phyloP scores from a whole-genome alignment of 2,329 filamentous ascomycete genomes.

The Fusarium miscanthi region DNA sequence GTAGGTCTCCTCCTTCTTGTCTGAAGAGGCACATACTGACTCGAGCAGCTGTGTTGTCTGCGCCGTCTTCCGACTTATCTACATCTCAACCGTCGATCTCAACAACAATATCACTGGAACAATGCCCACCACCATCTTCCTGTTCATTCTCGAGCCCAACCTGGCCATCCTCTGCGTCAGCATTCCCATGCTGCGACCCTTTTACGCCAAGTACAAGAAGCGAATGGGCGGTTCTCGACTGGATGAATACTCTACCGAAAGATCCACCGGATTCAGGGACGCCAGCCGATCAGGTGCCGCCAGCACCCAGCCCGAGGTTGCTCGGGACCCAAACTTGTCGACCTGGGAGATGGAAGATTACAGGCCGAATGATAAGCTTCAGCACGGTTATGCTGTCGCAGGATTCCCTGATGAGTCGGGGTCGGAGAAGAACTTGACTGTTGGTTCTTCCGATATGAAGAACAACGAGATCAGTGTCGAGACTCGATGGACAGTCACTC shows the following conservation, averaged over 20 bases:
- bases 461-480: conserved; percentile 39
- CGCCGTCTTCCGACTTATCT: conserved; percentile 53
- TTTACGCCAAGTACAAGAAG: conserved; percentile 49
- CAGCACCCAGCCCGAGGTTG: conserved; percentile 6
- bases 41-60: conserved; percentile 50
- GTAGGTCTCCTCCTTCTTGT: conserved; percentile 36
- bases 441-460: conserved; percentile 4
- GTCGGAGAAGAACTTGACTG: conserved; percentile 43
- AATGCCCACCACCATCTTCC: conserved; percentile 54
- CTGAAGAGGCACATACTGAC: neutral
- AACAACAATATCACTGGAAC: conserved; percentile 52
- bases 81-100: conserved; percentile 53
- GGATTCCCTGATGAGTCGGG: conserved; percentile 37
- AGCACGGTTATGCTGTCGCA: conserved; percentile 18
- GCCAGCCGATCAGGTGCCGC: conserved; percentile 30
- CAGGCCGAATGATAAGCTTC: conserved; percentile 17
- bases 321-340: conserved; percentile 22
- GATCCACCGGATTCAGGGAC: conserved; percentile 33
- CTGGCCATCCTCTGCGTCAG: conserved; percentile 56
- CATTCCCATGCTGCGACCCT: conserved; percentile 55
- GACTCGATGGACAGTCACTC: conserved; percentile 42
- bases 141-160: conserved; percentile 54
- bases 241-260: conserved; percentile 42
- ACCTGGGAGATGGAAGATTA: conserved; percentile 45
- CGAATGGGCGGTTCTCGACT: conserved; percentile 48